Base-by-base conservation (phyloP, 192 early-diverging fungal species). In the Coemansia sp. region DNA sequence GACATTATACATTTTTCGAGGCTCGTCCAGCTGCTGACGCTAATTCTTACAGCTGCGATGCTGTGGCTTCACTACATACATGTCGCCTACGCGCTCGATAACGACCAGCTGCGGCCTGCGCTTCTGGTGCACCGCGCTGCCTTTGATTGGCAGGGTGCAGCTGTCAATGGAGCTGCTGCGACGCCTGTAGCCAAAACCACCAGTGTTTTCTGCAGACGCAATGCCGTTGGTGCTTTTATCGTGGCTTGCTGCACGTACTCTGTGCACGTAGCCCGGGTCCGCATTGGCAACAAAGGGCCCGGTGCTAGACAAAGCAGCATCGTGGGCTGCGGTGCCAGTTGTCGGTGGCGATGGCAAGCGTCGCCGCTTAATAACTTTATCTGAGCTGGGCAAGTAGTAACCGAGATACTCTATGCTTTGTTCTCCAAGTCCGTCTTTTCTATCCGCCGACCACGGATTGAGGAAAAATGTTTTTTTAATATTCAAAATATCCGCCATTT, bases 81-180 rank as follows among this genome's bases (percentile, higher is more conserved):
- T 61, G 18, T 48, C 49, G 29, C 63, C 66, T 1, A 57, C 63
- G 25, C 52, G 33, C 4, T 55, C 56, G 28, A 80, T 61, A n/a
- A 55, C 56, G 2, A 80, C 78, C 29, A 80, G 56, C 69, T 60
- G 78, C 60, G 78, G 78, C 25, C 48, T 66, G 48, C 52, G 52
- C 34, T 51, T 34, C 30, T 30, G 42, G 20, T 31, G 45, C 28
- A 31, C 25, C 22, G 17, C 16, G 17, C 25, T 60, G 22, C 56
- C 18, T 34, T 48, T 57, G 33, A 73, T 38, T 6, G 29, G 51
- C 7, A 64, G 16, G 28, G 64, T 50, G 49, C 63, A 36, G 58
- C 50, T 71, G 33, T 17, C 32, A 38, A 42, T 58, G 20, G 45
- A 11, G 16, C 33, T 57, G 50, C 57, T 65, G 58, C 63, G 58